Evolutionary conservation across 768 basidiomycete species (phyloP).

Genomic region (Russula sp.): DNA sequence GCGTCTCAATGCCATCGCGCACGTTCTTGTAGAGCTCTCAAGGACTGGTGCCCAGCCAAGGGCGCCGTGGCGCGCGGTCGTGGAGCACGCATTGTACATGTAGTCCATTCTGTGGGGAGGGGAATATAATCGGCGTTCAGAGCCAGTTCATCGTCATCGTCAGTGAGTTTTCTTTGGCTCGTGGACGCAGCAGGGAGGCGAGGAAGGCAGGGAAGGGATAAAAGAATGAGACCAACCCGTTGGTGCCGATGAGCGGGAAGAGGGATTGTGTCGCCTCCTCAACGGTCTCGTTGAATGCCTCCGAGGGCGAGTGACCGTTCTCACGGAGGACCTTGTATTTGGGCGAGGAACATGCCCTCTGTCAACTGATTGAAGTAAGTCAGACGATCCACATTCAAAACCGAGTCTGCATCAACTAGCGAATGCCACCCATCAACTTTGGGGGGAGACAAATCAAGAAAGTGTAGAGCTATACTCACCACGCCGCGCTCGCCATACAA

Average conservation of each 20-base stretch:
- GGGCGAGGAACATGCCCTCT: conserved; percentile 98
- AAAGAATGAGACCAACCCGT: conserved; percentile 53
- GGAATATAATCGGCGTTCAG: too few species aligned
- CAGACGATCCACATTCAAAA: background rate
- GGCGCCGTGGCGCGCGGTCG: conserved; percentile 96
- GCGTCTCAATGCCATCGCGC: conserved; percentile 91
- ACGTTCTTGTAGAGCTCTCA: conserved; percentile 93
- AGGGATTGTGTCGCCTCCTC: conserved; percentile 99
- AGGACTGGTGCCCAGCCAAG: conserved; percentile 99
- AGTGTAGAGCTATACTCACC: conserved; percentile 42
- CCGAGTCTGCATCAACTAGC: conserved; percentile 37
- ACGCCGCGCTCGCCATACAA: conserved; percentile 99
- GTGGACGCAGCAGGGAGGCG: background rate
- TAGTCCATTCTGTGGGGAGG: conserved; percentile 76
- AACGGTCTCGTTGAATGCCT: conserved; percentile 99
- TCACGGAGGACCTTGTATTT: conserved; percentile 96
- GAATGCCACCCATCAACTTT: conserved; percentile 91
- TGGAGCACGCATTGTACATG: conserved; percentile 99
- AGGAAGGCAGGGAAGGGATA: background rate
- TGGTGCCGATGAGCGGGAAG: conserved; percentile 92
- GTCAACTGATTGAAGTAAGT: background rate
- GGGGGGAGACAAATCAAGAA: background rate
- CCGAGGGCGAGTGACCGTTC: conserved; percentile 94
- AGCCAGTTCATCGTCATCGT: too few species aligned
- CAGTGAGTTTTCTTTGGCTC: too few species aligned